Evolutionary conservation across 2,329 filamentous ascomycete genomes (phyloP).

Genomic region (Ophiostoma quercus): DNA sequence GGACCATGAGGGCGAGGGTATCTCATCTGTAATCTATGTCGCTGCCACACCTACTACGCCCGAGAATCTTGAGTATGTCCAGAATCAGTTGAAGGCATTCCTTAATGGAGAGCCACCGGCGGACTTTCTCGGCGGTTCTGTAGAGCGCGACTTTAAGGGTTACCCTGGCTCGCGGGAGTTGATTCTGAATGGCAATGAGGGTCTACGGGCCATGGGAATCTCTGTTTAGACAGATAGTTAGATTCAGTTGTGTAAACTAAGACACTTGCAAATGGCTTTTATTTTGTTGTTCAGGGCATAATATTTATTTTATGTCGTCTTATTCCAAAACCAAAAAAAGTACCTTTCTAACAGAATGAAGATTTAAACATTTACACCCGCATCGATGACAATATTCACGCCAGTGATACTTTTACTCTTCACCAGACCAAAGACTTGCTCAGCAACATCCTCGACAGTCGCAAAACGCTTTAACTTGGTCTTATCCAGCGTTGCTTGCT

Average conservation of each 20-base stretch:
- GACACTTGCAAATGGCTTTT: no score
- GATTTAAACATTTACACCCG: slow-evolving; percentile 17
- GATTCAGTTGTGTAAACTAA: background rate
- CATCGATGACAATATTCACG: slow-evolving; percentile 25
- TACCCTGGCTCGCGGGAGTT: background rate
- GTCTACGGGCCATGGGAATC: background rate
- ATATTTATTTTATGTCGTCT: no score
- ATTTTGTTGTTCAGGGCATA: no score
- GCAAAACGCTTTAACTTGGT: slow-evolving; percentile 56
- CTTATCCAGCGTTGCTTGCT: slow-evolving; percentile 48
- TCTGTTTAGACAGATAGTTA: background rate
- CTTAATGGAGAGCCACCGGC: slow-evolving; percentile 25
- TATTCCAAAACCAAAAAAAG: no score
- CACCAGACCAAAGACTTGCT: slow-evolving; percentile 24
- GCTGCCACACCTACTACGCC: slow-evolving; percentile 23
- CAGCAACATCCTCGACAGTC: slow-evolving; percentile 42
- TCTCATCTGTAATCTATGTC: slow-evolving; percentile 21
- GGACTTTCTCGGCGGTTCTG: slow-evolving; percentile 25
- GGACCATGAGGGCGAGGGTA: slow-evolving; percentile 20
- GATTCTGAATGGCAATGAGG: background rate
- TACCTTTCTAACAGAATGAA: background rate
- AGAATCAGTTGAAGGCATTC: slow-evolving; percentile 18
- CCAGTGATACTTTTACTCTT: slow-evolving; percentile 25
- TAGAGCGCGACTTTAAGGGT: background rate
- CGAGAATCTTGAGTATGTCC: slow-evolving; percentile 22